A percentile compares a stretch with the other conserved stretches of the same genome.
Conservation (phyloP, 345 rosid species). For the Pistacia atlantica region DNA sequence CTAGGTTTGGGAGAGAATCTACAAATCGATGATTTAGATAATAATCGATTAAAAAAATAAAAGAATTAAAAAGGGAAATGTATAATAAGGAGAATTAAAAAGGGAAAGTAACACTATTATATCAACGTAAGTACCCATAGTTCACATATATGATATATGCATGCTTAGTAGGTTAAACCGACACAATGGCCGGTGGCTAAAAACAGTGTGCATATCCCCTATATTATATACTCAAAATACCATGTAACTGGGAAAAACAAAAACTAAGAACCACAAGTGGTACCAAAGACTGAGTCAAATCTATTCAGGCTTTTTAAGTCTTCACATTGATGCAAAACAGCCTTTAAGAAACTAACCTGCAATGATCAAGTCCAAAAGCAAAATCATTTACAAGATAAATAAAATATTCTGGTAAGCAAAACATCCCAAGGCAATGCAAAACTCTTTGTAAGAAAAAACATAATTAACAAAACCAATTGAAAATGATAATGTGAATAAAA, state of each 20-base stretch:
- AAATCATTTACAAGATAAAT: background rate
- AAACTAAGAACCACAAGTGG: no score
- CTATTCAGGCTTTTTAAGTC: background rate
- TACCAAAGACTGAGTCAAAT: background rate
- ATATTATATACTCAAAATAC: no score
- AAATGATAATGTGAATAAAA: background rate
- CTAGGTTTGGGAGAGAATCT: no score
- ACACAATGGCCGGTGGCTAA: background rate
- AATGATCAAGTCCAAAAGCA: background rate
- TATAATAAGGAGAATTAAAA: no score
- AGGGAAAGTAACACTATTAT: no score
- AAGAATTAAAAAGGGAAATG: no score
- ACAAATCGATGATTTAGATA: no score
- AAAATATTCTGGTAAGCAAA: background rate
- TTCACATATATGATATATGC: background rate
- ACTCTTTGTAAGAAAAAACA: background rate
- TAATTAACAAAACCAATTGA: background rate
- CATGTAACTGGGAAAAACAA: no score
- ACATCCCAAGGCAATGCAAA: background rate
- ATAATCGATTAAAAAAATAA: no score
- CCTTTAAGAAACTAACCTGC: background rate
- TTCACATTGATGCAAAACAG: background rate
- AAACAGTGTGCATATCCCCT: no score
- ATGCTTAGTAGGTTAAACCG: background rate
- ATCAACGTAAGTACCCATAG: no score